Evolutionary conservation across 495 filamentous ascomycete genomes (phyloP), one percentile per base, ranked within the genome.

Genomic region (Lasiosphaeriaceae sp.): DNA sequence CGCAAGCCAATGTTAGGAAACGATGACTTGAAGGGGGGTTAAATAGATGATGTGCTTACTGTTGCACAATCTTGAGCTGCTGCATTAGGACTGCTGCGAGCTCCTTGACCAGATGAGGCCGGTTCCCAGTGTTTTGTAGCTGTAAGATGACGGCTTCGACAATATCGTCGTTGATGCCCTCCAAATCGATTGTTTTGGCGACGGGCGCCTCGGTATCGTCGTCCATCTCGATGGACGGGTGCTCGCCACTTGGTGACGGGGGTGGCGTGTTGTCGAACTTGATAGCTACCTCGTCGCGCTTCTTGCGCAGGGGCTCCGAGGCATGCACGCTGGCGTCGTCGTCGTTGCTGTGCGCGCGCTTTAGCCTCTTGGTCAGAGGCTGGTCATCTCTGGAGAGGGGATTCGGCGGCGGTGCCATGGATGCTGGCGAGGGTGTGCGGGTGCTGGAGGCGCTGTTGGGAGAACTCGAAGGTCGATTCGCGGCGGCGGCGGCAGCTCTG

Each of bases 71-170:
- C 57, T 87, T 85, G 63, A 95, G 86, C 49, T 85, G 79, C 24
- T 80, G 80, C 58, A 88, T 80, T 52, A 98, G 80, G 21, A 95
- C 80, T 6, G 87, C 79, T 44, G 94, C 92, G 34, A 98, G 83
- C 73, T 97, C 95, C 71, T 96, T 97, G 49, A 97, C 90, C 21
- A 96, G 74, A 62, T 97, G 94, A 4, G 94, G 94, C 50, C 91
- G 80, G 74, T 98, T 98, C 31, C 88, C 90, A 9, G 95, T 94
- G 69, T 87, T 86, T 70, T 97, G 90, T 56, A 98, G 76, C 73
- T 95, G 92, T 55, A 94, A 77, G 56, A 97, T 91, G 44, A 96
- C 92, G 11, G 83, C 92, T 59, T 94, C 86, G 43, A 98, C 92
- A 56, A 98, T 95, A 58, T 96, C 92, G 70, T 98, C 94, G 64